Percentiles rank a stretch among this genome's conserved stretches.
Conservation (phyloP, 352 stramenopile genomes). For the Plasmopara halstedii region DNA sequence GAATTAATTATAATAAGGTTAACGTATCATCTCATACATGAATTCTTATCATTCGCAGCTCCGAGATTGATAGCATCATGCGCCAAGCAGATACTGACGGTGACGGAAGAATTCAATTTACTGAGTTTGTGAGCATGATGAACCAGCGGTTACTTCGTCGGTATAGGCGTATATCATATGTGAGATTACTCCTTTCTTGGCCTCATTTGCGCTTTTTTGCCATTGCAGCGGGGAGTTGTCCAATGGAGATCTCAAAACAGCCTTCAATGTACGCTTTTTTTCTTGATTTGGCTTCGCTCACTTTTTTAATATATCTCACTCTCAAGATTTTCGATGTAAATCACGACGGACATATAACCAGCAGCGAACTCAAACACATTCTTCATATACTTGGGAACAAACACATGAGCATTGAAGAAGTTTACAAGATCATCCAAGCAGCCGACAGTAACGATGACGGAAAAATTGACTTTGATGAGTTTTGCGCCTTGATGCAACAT, state of each 20-base stretch:
- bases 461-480: constrained; percentile 85
- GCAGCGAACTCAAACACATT: constrained; percentile 52
- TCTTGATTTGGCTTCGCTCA: background rate
- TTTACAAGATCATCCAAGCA: constrained; percentile 49
- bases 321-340: constrained; percentile 62
- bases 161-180: constrained; percentile 12
- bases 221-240: constrained; percentile 41
- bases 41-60: constrained; percentile 16
- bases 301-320: background rate
- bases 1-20: background rate
- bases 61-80: constrained; percentile 66
- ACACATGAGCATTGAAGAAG: constrained; percentile 33
- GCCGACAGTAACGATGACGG: constrained; percentile 81
- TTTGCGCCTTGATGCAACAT: constrained; percentile 50
- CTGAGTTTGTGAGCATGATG: constrained; percentile 75
- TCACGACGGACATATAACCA: constrained; percentile 64
- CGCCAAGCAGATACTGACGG: constrained; percentile 50
- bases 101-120: constrained; percentile 69
- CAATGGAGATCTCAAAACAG: constrained; percentile 44
- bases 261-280: constrained; percentile 39
- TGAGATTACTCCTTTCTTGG: background rate
- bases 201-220: background rate
- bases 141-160: constrained; percentile 59
- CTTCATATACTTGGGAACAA: constrained; percentile 52
- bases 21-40: background rate